Conservation (phyloP, 495 filamentous ascomycete genomes). For the Diplogelasinospora grovesii region DNA sequence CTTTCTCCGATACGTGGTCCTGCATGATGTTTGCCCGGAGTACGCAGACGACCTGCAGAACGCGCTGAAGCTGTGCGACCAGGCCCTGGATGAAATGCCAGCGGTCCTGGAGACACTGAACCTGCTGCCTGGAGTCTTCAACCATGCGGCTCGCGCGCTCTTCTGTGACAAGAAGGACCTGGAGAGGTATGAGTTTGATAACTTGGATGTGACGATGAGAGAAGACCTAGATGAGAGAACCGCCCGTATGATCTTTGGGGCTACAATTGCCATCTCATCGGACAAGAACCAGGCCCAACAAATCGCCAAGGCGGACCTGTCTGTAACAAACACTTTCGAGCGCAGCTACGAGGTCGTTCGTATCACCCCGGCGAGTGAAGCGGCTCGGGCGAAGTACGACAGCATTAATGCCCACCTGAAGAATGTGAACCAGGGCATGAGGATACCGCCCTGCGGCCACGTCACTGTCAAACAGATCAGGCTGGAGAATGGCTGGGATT, state of each 20-base stretch:
- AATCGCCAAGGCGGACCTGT: not conserved
- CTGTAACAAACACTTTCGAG: constrained; percentile 10
- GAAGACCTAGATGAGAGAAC: constrained; percentile 11
- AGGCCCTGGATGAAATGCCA: constrained; percentile 60
- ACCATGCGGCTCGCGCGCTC: constrained; percentile 39
- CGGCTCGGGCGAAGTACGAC: constrained; percentile 10
- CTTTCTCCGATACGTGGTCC: constrained; percentile 82
- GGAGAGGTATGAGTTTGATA: not conserved
- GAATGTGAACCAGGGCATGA: constrained; percentile 6
- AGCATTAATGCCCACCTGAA: constrained; percentile 20
- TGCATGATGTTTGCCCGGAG: constrained; percentile 81
- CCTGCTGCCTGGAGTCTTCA: constrained; percentile 67
- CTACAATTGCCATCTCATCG: constrained; percentile 10
- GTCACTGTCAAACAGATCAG: constrained; percentile 29
- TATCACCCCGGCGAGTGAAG: constrained; percentile 21
- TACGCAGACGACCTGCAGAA: constrained; percentile 57
- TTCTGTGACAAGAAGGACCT: constrained; percentile 18
- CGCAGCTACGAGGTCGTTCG: constrained; percentile 30
- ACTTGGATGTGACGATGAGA: too few species aligned
- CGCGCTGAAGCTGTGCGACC: constrained; percentile 61
- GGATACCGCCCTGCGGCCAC: constrained; percentile 32
- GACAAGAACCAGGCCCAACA: constrained; percentile 8
- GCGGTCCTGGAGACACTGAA: constrained; percentile 41
- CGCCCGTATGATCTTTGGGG: constrained; percentile 6
- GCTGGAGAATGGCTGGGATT: constrained; percentile 33